Percentiles rank a stretch among this genome's conserved stretches.
Conservation (phyloP, 2,329 filamentous ascomycete species). For the Colletotrichum gigasporum region DNA sequence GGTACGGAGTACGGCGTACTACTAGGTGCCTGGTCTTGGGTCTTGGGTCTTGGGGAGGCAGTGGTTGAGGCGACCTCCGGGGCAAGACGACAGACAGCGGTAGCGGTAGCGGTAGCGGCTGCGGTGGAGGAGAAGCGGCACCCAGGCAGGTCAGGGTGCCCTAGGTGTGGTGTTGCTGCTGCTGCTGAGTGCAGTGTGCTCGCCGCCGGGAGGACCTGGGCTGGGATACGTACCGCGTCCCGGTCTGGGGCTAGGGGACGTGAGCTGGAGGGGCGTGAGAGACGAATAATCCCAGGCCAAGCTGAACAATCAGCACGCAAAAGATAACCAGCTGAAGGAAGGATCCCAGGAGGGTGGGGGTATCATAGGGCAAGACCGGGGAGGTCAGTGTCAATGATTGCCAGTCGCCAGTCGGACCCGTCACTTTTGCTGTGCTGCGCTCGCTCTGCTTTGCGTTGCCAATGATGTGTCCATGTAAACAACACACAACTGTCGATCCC, state of each 20-base stretch:
- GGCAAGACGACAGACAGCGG: neutral
- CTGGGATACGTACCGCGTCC: constrained; percentile 13
- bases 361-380: neutral
- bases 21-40: no score
- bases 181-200: no score
- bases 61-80: no score
- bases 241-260: neutral
- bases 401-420: neutral
- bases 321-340: constrained; percentile 2
- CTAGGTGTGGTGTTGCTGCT: neutral
- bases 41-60: no score
- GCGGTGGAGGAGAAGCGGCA: neutral
- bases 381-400: constrained; percentile 7
- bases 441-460: neutral
- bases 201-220: neutral
- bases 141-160: neutral
- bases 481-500: neutral
- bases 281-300: neutral
- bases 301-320: neutral
- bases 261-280: constrained; percentile 11
- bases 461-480: constrained; percentile 4
- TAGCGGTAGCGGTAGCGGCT: neutral
- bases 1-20: no score
- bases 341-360: constrained; percentile 3
- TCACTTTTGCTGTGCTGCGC: neutral